A percentile compares a stretch with the other conserved stretches of the same genome.
These are phyloP conservation scores for Leishmania major DNA, from an alignment of 208 protist species.

Conservation along the genomic window DNA sequence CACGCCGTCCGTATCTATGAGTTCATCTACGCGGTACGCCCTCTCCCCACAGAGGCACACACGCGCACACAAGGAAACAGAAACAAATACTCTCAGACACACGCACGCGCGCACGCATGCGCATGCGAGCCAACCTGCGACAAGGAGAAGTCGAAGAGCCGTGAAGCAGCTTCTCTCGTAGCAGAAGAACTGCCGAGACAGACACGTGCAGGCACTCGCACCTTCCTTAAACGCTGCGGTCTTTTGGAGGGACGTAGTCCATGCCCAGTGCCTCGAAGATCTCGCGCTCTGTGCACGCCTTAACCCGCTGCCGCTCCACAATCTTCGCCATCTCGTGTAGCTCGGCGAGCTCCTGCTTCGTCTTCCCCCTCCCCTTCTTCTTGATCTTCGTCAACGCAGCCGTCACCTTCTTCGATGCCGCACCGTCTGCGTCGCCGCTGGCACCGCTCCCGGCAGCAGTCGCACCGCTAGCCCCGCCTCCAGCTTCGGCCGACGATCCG, in stretches of 20 bases:
- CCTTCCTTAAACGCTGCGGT: conserved; percentile 55
- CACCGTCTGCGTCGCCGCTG: conserved; percentile 2
- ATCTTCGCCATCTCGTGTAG: conserved; percentile 49
- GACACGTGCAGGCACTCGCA: neutral
- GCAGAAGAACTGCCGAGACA: neutral
- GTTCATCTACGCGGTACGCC: neutral
- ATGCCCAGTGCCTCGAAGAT: conserved; percentile 82
- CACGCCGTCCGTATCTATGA: neutral
- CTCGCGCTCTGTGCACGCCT: conserved; percentile 67
- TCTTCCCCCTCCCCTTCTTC: conserved; percentile 33
- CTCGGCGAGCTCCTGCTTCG: conserved; percentile 42
- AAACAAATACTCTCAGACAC: neutral
- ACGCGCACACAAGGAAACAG: neutral
- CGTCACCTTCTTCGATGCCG: conserved; percentile 2
- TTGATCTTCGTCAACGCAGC: conserved; percentile 18
- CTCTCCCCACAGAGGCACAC: neutral
- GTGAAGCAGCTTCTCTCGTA: neutral
- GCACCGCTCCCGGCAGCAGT: neutral
- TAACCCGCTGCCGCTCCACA: conserved; percentile 70
- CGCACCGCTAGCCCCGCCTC: neutral
- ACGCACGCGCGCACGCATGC: neutral
- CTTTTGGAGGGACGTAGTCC: conserved; percentile 71
- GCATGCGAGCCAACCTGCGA: neutral
- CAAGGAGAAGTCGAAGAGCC: neutral
- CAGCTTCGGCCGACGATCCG: neutral